Conservation (phyloP, 1,284 basidiomycete species). For the Marasmius sp. region DNA sequence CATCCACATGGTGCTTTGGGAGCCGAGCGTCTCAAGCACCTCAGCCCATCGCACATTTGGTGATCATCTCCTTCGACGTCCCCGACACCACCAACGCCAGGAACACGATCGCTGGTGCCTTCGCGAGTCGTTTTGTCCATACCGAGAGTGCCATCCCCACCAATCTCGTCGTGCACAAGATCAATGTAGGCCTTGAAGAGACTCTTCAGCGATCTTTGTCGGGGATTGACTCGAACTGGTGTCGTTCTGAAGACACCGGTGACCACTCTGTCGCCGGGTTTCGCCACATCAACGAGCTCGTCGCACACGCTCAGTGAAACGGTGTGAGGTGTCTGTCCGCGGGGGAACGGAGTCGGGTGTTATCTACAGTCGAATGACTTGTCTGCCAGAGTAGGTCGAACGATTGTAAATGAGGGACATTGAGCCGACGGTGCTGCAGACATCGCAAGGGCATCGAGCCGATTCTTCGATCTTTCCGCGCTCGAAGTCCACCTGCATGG, state of each 20-base stretch:
- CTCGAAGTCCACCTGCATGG: constrained; percentile 93
- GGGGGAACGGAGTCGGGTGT: constrained; percentile 97
- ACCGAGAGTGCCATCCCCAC: too few species aligned
- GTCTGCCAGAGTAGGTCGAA: constrained; percentile 93
- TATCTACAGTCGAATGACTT: constrained; percentile 94
- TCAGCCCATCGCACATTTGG: constrained; percentile 76
- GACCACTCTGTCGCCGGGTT: too few species aligned
- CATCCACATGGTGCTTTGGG: constrained; percentile 83
- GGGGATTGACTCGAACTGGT: too few species aligned
- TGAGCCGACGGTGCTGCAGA: constrained; percentile 84
- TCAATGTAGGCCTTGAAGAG: too few species aligned
- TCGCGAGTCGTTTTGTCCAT: constrained; percentile 83
- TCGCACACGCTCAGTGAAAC: constrained; percentile 94
- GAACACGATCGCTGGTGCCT: too few species aligned
- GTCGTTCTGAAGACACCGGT: too few species aligned
- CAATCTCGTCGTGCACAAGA: too few species aligned
- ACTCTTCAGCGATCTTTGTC: too few species aligned
- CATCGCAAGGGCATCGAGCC: constrained; percentile 88
- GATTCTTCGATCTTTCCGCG: constrained; percentile 96
- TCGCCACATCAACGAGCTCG: too few species aligned
- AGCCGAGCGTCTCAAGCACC: constrained; percentile 69
- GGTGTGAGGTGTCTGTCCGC: constrained; percentile 97
- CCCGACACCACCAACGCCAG: too few species aligned
- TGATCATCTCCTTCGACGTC: constrained; percentile 76
- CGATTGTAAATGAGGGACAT: constrained; percentile 98